These are phyloP conservation scores for Poterioochromonas sp. DNA, from an alignment of 352 stramenopile genomes.

Conservation along the genomic window DNA sequence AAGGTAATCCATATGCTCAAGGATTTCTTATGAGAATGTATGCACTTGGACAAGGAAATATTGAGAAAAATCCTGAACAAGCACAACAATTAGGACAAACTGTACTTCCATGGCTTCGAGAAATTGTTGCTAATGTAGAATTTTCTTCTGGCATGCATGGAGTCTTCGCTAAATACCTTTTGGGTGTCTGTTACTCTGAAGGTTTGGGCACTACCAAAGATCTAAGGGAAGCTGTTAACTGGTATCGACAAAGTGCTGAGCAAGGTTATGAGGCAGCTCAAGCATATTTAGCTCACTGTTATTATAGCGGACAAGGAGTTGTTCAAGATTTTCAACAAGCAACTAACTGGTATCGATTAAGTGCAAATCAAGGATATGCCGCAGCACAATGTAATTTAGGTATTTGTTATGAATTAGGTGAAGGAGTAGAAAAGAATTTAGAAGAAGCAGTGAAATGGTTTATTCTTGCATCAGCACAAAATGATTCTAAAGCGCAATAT, in stretches of 20 bases:
- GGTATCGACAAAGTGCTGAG: background rate
- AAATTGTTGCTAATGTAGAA: too few relatives aligned
- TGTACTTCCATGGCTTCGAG: too few relatives aligned
- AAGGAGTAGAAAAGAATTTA: background rate
- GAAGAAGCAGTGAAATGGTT: slow-evolving; percentile 4
- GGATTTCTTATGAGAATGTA: too few relatives aligned
- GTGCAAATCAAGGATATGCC: background rate
- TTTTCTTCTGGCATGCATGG: too few relatives aligned
- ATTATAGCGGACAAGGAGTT: background rate
- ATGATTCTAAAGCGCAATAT: background rate
- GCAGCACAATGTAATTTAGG: background rate
- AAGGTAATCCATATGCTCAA: too few relatives aligned
- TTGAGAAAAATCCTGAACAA: too few relatives aligned
- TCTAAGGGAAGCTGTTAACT: background rate
- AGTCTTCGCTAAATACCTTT: too few relatives aligned
- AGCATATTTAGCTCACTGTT: background rate
- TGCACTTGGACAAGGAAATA: too few relatives aligned
- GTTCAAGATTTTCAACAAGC: background rate
- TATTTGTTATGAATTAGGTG: background rate
- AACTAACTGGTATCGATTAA: background rate
- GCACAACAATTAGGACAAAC: too few relatives aligned
- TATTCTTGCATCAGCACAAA: background rate
- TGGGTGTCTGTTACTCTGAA: background rate
- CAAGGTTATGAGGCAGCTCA: background rate
- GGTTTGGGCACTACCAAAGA: background rate